Conservation (phyloP, 2,329 filamentous ascomycete genomes). For the Arachnopeziza araneosa region DNA sequence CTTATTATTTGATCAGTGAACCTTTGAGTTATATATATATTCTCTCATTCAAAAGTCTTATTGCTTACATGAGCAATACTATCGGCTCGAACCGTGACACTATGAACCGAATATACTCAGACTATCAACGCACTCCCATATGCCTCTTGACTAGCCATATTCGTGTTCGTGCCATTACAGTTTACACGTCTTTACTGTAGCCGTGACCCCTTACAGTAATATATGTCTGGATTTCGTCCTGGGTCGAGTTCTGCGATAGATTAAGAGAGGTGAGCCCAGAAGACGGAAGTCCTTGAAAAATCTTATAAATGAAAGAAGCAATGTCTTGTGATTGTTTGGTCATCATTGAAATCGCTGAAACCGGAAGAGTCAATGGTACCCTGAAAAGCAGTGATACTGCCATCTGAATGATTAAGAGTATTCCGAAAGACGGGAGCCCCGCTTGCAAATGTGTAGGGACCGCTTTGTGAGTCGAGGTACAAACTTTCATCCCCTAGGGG, state of each 20-base stretch:
- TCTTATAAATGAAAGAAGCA: conserved; percentile 43
- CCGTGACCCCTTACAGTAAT: no score
- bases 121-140: no score
- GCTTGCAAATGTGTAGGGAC: conserved; percentile 47
- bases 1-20: no score
- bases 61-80: no score
- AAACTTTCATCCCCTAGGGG: conserved; percentile 36
- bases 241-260: conserved; percentile 39
- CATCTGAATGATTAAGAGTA: conserved; percentile 38
- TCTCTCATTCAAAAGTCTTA: no score
- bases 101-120: no score
- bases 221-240: conserved; percentile 44
- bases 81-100: no score
- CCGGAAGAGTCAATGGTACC: conserved; percentile 48
- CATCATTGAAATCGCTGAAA: conserved; percentile 34
- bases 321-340: conserved; percentile 47
- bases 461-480: conserved; percentile 43
- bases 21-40: no score
- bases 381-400: conserved; percentile 40
- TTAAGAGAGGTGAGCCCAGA: conserved; percentile 43
- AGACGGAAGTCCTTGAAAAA: conserved; percentile 42
- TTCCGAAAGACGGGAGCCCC: conserved; percentile 50
- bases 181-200: no score
- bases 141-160: no score
- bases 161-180: no score